These are phyloP conservation scores for Margaritispora aquatica DNA, from an alignment of 495 filamentous ascomycete species.

Conservation along the genomic window DNA sequence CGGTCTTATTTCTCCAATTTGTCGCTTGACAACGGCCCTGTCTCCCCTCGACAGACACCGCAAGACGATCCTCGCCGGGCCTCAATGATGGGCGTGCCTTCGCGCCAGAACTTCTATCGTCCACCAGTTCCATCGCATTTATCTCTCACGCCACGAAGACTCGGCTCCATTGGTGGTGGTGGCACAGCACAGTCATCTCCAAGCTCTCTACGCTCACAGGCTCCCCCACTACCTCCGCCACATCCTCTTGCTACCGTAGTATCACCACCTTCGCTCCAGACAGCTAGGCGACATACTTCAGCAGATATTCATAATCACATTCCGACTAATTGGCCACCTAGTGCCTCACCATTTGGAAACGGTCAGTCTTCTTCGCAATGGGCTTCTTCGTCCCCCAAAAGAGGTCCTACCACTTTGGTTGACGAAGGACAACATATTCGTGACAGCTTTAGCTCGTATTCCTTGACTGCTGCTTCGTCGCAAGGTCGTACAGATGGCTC, in stretches of 20 bases:
- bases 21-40: slow-evolving; percentile 65
- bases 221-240: slow-evolving; percentile 56
- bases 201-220: slow-evolving; percentile 63
- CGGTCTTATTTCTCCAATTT: slow-evolving; percentile 72
- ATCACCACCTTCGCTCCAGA: slow-evolving; percentile 61
- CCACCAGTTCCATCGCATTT: slow-evolving; percentile 76
- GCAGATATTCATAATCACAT: slow-evolving; percentile 79
- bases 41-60: slow-evolving; percentile 88
- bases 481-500: slow-evolving; percentile 50
- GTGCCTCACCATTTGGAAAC: slow-evolving; percentile 65
- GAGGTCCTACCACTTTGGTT: slow-evolving; percentile 42
- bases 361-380: slow-evolving; percentile 71
- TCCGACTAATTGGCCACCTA: slow-evolving; percentile 76
- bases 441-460: slow-evolving; percentile 77
- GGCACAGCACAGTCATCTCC: slow-evolving; percentile 60
- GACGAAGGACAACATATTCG: slow-evolving; percentile 80
- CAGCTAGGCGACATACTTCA: slow-evolving; percentile 85
- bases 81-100: slow-evolving; percentile 29
- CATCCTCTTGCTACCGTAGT: slow-evolving; percentile 73
- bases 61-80: slow-evolving; percentile 75
- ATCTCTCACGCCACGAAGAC: slow-evolving; percentile 71
- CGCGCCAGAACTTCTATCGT: slow-evolving; percentile 55
- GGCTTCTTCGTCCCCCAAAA: slow-evolving; percentile 80
- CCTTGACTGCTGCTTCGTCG: slow-evolving; percentile 53
- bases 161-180: slow-evolving; percentile 71